phyloP scores from a whole-genome alignment of 192 early-diverging fungal genomes.

The Spizellomyces punctatus region DNA sequence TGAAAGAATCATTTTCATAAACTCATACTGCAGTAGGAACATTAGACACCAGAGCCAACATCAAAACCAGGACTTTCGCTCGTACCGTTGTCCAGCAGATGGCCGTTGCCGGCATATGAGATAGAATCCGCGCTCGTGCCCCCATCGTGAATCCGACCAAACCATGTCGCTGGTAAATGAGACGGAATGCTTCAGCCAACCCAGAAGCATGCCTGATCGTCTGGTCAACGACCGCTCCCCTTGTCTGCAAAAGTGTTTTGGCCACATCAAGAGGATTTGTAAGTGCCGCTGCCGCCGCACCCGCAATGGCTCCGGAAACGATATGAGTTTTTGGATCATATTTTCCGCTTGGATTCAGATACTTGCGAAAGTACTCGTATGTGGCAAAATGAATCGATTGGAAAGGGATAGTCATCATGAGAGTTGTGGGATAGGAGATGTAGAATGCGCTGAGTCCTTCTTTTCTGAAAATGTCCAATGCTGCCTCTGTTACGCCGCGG shows the following conservation, averaged over 20 bases:
- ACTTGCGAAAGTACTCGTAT: slow-evolving; percentile 87
- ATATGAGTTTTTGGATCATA: slow-evolving; percentile 91
- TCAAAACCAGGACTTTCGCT: not conserved
- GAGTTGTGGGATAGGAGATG: slow-evolving; percentile 90
- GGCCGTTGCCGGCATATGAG: slow-evolving; percentile 91
- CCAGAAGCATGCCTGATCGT: slow-evolving; percentile 73
- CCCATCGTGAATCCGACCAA: slow-evolving; percentile 76
- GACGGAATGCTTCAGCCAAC: slow-evolving; percentile 63
- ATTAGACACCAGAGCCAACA: not conserved
- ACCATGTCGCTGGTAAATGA: slow-evolving; percentile 82
- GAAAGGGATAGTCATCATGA: slow-evolving; percentile 94
- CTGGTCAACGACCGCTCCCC: slow-evolving; percentile 73
- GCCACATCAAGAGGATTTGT: slow-evolving; percentile 96
- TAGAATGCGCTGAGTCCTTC: slow-evolving; percentile 90
- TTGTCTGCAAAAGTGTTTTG: slow-evolving; percentile 94
- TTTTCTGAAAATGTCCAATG: slow-evolving; percentile 60
- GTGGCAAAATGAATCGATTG: slow-evolving; percentile 91
- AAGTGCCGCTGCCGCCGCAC: slow-evolving; percentile 80
- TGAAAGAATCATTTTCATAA: slow-evolving; percentile 43
- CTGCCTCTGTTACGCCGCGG: slow-evolving; percentile 72
- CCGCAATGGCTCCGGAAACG: slow-evolving; percentile 83
- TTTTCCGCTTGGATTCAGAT: slow-evolving; percentile 72
- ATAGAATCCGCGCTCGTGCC: slow-evolving; percentile 74
- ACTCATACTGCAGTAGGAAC: slow-evolving; percentile 38
- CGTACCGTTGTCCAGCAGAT: slow-evolving; percentile 86